A percentile compares a stretch with the other conserved stretches of the same genome.
phyloP scores from a whole-genome alignment of 257 asterid genomes.

The Fraxinus anomala region DNA sequence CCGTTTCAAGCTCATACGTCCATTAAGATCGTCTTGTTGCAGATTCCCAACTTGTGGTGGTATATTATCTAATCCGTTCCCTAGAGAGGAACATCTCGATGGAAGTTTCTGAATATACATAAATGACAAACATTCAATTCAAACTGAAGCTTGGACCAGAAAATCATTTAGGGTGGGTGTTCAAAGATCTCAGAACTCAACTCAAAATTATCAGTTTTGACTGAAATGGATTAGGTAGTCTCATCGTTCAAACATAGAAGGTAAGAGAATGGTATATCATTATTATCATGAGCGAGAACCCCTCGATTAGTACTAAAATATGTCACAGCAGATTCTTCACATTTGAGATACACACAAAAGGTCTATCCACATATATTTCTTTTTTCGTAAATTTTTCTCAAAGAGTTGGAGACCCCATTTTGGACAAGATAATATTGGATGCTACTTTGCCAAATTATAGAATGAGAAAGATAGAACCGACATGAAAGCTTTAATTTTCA shows the following conservation, averaged over 20 bases:
- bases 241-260: background rate
- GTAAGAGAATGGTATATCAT: background rate
- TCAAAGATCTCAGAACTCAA: background rate
- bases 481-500: background rate
- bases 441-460: background rate
- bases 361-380: background rate
- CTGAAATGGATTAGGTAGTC: background rate
- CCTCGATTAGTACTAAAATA: background rate
- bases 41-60: slow-evolving; percentile 32
- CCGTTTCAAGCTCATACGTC: slow-evolving; percentile 38
- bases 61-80: slow-evolving; percentile 31
- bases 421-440: background rate
- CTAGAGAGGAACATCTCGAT: slow-evolving; percentile 32
- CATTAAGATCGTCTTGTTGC: slow-evolving; percentile 38
- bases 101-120: slow-evolving; percentile 45
- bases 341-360: background rate
- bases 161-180: background rate
- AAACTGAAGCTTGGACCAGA: background rate
- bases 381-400: too few relatives aligned
- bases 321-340: background rate
- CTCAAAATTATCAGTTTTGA: background rate
- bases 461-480: background rate
- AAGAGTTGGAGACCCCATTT: background rate
- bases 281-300: background rate
- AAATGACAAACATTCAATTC: background rate